Percentiles rank a stretch among this genome's conserved stretches.
phyloP scores from a whole-genome alignment of 108 stramenopile genomes.

The Fragilaria crotonensis region DNA sequence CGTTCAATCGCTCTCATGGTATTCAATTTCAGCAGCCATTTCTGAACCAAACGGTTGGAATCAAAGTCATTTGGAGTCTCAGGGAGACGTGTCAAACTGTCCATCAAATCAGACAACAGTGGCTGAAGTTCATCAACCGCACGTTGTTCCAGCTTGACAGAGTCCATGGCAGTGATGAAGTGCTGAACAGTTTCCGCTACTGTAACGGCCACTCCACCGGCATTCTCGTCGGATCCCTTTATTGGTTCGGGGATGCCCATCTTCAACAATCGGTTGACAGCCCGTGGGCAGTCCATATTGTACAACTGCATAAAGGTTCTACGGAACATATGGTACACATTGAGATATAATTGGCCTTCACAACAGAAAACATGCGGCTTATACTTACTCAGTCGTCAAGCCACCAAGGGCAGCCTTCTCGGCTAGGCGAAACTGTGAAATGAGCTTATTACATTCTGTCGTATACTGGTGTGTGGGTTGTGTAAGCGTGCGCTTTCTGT shows the following conservation, averaged over 20 bases:
- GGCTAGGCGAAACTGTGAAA: constrained; percentile 92
- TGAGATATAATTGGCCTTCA: too few species aligned
- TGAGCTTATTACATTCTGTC: constrained; percentile 86
- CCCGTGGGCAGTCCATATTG: constrained; percentile 95
- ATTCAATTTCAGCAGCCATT: constrained; percentile 91
- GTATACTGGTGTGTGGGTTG: constrained; percentile 71
- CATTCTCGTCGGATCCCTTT: constrained; percentile 39
- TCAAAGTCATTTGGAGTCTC: constrained; percentile 88
- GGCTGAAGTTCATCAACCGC: constrained; percentile 98
- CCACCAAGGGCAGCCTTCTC: constrained; percentile 66
- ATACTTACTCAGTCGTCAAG: constrained; percentile 34
- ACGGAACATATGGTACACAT: constrained; percentile 7
- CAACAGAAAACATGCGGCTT: too few species aligned
- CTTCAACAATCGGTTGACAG: constrained; percentile 78
- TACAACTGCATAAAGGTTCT: constrained; percentile 82
- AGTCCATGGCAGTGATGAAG: constrained; percentile 98
- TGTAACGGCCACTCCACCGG: constrained; percentile 56
- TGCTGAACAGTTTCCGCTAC: constrained; percentile 88
- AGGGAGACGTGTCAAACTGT: constrained; percentile 69
- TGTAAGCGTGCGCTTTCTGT: too few species aligned
- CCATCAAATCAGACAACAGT: constrained; percentile 84
- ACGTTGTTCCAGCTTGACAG: constrained; percentile 87
- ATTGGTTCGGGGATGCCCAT: constrained; percentile 93
- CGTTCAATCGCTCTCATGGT: constrained; percentile 90
- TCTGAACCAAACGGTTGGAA: constrained; percentile 74